A percentile compares a stretch with the other conserved stretches of the same genome.
Conservation (phyloP, 2,329 filamentous ascomycete genomes). For the Thyridium curvatum region DNA sequence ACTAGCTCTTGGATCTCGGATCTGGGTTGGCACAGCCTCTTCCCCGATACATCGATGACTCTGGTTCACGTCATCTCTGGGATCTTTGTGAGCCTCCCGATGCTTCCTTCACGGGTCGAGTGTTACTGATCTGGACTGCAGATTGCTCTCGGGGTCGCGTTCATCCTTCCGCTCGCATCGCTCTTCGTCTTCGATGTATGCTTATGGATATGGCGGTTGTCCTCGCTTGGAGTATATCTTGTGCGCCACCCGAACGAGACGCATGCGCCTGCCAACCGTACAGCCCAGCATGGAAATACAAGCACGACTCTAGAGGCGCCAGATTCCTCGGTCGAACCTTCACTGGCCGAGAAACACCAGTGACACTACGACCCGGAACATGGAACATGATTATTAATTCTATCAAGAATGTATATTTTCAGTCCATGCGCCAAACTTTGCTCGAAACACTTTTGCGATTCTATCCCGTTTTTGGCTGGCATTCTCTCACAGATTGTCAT, state of each 20-base stretch:
- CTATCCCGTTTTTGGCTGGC: neutral
- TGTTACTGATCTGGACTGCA: constrained; percentile 12
- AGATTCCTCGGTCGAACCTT: too few species aligned
- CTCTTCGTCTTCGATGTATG: constrained; percentile 44
- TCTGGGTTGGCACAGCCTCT: constrained; percentile 9
- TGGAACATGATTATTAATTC: too few species aligned
- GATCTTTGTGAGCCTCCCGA: constrained; percentile 8
- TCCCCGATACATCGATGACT: constrained; percentile 5
- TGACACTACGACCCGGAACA: too few species aligned
- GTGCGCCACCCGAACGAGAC: too few species aligned
- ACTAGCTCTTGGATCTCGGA: constrained; percentile 5
- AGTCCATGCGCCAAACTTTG: too few species aligned
- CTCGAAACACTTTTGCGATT: too few species aligned
- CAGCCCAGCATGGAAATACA: too few species aligned
- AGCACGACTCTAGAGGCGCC: too few species aligned
- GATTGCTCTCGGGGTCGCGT: constrained; percentile 37
- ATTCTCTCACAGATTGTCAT: neutral
- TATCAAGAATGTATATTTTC: too few species aligned
- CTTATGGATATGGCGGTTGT: constrained; percentile 46
- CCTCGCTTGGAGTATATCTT: constrained; percentile 10
- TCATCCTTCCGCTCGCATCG: constrained; percentile 38
- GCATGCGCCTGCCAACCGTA: too few species aligned
- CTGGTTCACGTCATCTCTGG: constrained; percentile 10
- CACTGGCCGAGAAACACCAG: too few species aligned
- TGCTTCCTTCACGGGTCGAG: neutral